Percentiles rank a stretch among this genome's conserved stretches.
Evolutionary conservation across 768 basidiomycete species (phyloP).

Genomic region (Mycena rosella): DNA sequence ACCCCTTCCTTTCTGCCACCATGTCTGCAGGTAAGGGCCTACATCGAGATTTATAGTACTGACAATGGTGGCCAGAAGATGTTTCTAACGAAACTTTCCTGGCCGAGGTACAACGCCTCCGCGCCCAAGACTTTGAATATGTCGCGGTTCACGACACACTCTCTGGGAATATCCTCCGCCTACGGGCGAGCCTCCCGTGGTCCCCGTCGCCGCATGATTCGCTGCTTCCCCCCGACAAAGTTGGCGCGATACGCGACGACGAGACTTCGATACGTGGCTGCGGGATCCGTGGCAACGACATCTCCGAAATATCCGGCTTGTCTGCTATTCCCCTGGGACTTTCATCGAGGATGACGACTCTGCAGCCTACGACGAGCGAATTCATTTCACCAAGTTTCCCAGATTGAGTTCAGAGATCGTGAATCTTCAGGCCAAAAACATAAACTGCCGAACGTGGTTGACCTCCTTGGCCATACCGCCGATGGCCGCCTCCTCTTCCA

Average conservation of each 20-base stretch:
- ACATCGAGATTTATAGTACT: background rate
- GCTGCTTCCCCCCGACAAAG: too few relatives aligned
- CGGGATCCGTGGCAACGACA: slow-evolving; percentile 24
- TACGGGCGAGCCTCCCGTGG: slow-evolving; percentile 22
- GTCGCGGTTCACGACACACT: slow-evolving; percentile 25
- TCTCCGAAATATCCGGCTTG: slow-evolving; percentile 7
- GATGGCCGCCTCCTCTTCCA: slow-evolving; percentile 25
- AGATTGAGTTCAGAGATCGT: slow-evolving; percentile 8
- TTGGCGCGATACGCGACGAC: too few relatives aligned
- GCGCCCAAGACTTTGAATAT: slow-evolving; percentile 14
- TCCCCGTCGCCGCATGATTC: too few relatives aligned
- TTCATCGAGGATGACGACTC: background rate
- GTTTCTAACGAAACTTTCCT: slow-evolving; percentile 5
- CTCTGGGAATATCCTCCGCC: slow-evolving; percentile 30
- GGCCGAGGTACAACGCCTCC: slow-evolving; percentile 2
- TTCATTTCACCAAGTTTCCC: slow-evolving; percentile 21
- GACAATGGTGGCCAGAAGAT: background rate
- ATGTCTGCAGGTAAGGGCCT: background rate
- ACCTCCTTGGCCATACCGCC: slow-evolving; percentile 24
- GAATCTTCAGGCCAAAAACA: slow-evolving; percentile 16
- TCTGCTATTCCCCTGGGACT: background rate
- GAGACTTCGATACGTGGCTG: too few relatives aligned
- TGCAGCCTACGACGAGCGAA: slow-evolving; percentile 11
- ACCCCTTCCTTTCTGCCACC: background rate
- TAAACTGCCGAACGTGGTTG: slow-evolving; percentile 19